These are phyloP conservation scores for Pelargonium fulgidum DNA, from an alignment of 441 rosid species.

Conservation along the genomic window DNA sequence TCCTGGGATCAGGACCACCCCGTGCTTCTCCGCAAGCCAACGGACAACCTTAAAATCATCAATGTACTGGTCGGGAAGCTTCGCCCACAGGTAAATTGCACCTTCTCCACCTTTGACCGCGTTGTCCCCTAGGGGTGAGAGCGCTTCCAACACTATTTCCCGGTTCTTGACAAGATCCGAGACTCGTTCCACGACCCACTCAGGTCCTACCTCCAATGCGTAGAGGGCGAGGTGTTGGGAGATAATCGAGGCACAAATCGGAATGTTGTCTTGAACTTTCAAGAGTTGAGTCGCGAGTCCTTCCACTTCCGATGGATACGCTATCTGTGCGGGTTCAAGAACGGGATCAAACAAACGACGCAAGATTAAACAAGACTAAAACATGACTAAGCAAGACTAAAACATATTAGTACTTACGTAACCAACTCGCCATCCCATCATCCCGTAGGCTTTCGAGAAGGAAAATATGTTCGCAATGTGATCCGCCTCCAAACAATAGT, in stretches of 20 bases:
- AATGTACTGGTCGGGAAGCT: constrained; percentile 49
- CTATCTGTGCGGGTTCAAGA: constrained; percentile 49
- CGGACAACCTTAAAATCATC: constrained; percentile 57
- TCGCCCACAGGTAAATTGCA: constrained; percentile 92
- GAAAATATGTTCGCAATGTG: constrained; percentile 91
- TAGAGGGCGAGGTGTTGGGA: constrained; percentile 80
- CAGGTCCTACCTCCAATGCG: constrained; percentile 67
- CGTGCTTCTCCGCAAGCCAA: constrained; percentile 85
- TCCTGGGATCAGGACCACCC: constrained; percentile 83
- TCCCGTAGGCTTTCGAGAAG: constrained; percentile 96
- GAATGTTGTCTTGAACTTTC: constrained; percentile 94
- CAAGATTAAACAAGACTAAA: too few relatives aligned
- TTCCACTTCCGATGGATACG: constrained; percentile 71
- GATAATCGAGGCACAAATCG: constrained; percentile 78
- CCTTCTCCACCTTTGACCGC: constrained; percentile 94
- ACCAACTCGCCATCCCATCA: constrained; percentile 99
- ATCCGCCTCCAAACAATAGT: constrained; percentile 79
- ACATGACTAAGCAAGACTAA: too few relatives aligned
- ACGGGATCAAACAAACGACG: neutral
- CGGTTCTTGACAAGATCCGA: constrained; percentile 70
- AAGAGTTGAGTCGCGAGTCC: constrained; percentile 65
- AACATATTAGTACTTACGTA: constrained; percentile 50
- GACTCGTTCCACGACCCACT: constrained; percentile 68
- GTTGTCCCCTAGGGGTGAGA: constrained; percentile 68
- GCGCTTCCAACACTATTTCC: constrained; percentile 63